These are phyloP conservation scores for Backusella mclennaniae DNA, from an alignment of 192 early-diverging fungal species.

Conservation along the genomic window DNA sequence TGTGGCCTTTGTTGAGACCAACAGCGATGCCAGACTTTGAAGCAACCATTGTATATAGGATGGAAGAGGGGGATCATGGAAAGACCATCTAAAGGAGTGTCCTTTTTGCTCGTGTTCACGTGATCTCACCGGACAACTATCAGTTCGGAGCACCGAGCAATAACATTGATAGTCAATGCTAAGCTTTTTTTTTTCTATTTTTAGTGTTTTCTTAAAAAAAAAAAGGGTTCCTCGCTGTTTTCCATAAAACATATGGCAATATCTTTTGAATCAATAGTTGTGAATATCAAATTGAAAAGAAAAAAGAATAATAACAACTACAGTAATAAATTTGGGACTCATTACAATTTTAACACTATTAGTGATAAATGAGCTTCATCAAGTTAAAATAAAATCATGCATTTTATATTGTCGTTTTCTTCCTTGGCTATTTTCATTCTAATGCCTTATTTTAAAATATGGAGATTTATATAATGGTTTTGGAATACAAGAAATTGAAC, in stretches of 20 bases:
- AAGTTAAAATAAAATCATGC: not conserved
- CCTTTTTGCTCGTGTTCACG: not conserved
- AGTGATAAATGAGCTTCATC: not conserved
- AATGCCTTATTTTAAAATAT: not conserved
- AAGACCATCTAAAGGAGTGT: not conserved
- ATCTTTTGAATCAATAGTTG: not conserved
- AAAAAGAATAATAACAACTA: not conserved
- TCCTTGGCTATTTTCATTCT: not conserved
- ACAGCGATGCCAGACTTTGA: slow-evolving; percentile 83
- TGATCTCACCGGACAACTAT: not conserved
- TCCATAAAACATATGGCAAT: too few species aligned
- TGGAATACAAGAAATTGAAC: not conserved
- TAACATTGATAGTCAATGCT: too few species aligned
- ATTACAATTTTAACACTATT: too few species aligned
- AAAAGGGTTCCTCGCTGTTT: too few species aligned
- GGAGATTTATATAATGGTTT: not conserved
- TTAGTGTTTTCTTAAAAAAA: too few species aligned
- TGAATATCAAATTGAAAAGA: not conserved
- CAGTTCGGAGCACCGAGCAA: too few species aligned
- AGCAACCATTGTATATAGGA: slow-evolving; percentile 39
- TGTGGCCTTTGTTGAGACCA: slow-evolving; percentile 93
- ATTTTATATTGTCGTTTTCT: not conserved
- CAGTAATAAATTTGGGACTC: not conserved
- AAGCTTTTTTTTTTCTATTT: not conserved
- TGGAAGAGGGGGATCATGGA: slow-evolving; percentile 21